Base-by-base conservation (phyloP, 805 yeast species). In the Trichomonascus vanleenenianus region DNA sequence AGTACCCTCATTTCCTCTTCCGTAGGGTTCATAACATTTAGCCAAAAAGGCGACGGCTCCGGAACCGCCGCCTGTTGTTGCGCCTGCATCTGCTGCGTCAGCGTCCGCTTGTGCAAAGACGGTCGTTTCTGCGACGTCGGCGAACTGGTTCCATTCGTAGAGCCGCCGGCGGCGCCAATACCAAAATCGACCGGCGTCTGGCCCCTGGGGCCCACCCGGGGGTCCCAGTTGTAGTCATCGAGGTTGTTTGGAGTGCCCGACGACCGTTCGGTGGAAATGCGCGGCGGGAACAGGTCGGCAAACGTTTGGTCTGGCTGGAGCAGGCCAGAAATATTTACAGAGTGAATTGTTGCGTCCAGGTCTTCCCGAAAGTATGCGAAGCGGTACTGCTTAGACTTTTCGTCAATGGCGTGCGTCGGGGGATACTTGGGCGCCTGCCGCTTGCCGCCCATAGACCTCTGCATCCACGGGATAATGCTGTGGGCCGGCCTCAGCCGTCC, bases 1-100 rank as follows among this genome's bases (percentile, higher is more conserved):
- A 91, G 56, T 0, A 83, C 93, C 57, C 91, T 88, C 95, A 93
- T 86, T 63, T 91, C 98, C 54, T 88, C 97, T 58, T 93, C 97
- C 0, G 95, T 85, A 9, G 98, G 98, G 57, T 86, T 83, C 47
- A 85, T 67, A 10, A 91, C 84, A 63, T 91, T 97, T 9, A 91
- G 71, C 98, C 98, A 91, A 71, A 91, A 88, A 14, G 95, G 89
- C 4, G 12, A 18, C 27, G 19, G 25, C 27, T 22, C 30, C 22
- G 10, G 31, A 16, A 20, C 14, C 10, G 18, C 32, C 30, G 6
- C 32, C n/a, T 14, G 15, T 18, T 30, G 35, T 15, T 27, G 35
- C n/a, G 19, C 16, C 38, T 15, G 20, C 38, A 34, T 8, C 11
- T 10, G 18, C 10, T n/a, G 27, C 12, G 31, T 38, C 7, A 27